phyloP scores from a whole-genome alignment of 345 rosid species.

The Geranium rotundifolium region DNA sequence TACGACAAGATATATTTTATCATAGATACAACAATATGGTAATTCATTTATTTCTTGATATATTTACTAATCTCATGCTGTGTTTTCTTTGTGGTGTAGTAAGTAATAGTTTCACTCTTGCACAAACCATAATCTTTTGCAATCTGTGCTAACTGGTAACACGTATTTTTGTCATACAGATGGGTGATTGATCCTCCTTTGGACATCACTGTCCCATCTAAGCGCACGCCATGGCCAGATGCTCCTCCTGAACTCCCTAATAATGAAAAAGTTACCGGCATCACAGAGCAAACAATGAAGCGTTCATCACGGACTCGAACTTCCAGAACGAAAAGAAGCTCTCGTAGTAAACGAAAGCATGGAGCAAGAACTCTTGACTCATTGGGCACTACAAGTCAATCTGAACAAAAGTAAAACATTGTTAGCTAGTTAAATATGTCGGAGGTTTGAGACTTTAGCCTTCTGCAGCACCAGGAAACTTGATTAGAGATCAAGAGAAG shows the following conservation, averaged over 20 bases:
- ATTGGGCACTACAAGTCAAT: constrained; percentile 30
- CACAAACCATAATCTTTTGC: no score
- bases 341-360: constrained; percentile 64
- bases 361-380: constrained; percentile 42
- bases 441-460: no score
- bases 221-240: constrained; percentile 91
- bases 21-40: no score
- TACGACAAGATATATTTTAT: no score
- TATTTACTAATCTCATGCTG: no score
- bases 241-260: constrained; percentile 76
- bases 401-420: constrained; percentile 32
- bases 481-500: no score
- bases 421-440: no score
- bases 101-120: no score
- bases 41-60: no score
- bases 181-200: constrained; percentile 89
- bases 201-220: constrained; percentile 77
- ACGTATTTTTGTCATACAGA: constrained; percentile 21
- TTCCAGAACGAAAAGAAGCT: constrained; percentile 45
- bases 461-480: no score
- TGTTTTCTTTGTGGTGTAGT: no score
- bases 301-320: constrained; percentile 43
- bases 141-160: no score
- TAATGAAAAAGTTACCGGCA: constrained; percentile 20
- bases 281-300: constrained; percentile 39